Conservation (phyloP, 805 yeast genomes). For the Metschnikowia vanudenii region DNA sequence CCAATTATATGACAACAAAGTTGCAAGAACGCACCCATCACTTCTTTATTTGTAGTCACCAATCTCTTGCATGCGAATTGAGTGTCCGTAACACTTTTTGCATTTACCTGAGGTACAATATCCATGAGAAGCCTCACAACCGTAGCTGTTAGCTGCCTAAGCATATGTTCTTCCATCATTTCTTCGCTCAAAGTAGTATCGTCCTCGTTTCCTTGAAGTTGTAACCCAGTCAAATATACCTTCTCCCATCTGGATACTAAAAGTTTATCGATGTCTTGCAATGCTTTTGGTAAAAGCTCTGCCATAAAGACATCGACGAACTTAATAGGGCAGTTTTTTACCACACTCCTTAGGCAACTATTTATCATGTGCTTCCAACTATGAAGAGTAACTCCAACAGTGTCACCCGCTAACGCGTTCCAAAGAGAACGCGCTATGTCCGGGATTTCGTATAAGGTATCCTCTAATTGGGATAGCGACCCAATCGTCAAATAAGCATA, state of each 20-base stretch:
- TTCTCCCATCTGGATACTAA: constrained; percentile 74
- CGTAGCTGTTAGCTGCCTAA: constrained; percentile 90
- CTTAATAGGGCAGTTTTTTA: constrained; percentile 82
- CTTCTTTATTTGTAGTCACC: constrained; percentile 59
- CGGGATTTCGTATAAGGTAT: constrained; percentile 83
- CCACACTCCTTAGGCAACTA: constrained; percentile 78
- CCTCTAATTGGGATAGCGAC: constrained; percentile 86
- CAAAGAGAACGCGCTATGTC: constrained; percentile 72
- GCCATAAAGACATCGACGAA: constrained; percentile 68
- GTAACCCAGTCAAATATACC: constrained; percentile 57
- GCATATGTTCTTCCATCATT: constrained; percentile 95
- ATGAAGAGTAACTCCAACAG: constrained; percentile 86
- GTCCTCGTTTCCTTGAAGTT: constrained; percentile 56
- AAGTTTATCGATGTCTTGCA: constrained; percentile 70
- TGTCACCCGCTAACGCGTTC: constrained; percentile 83
- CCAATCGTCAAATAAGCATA: constrained; percentile 89
- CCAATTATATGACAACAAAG: constrained; percentile 73
- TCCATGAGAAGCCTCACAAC: constrained; percentile 85
- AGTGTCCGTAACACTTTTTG: constrained; percentile 51
- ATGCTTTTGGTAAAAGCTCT: constrained; percentile 73
- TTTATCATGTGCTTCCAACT: constrained; percentile 98
- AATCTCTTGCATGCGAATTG: constrained; percentile 65
- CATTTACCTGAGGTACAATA: constrained; percentile 74
- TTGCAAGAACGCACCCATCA: constrained; percentile 76
- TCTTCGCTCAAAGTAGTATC: constrained; percentile 92